Conservation (phyloP, 2,329 filamentous ascomycete genomes). For the Trichophyton schoenleinii region DNA sequence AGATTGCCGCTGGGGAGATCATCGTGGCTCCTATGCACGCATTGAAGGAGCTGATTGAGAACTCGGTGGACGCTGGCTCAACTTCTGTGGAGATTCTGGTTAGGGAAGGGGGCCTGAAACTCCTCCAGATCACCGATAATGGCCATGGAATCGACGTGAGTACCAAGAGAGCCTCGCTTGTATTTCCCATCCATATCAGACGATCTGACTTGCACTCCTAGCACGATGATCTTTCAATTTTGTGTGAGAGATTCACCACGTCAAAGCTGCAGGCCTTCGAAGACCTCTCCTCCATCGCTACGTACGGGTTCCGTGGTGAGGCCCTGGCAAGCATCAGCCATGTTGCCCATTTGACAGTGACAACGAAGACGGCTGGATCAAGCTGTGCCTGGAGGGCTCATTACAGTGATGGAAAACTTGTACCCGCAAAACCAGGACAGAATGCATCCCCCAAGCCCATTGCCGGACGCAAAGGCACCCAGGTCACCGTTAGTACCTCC, state of each 20-base stretch:
- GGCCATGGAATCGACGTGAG: constrained; percentile 84
- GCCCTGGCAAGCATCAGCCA: constrained; percentile 96
- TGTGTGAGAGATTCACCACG: constrained; percentile 93
- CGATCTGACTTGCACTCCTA: constrained; percentile 24
- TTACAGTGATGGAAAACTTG: constrained; percentile 71
- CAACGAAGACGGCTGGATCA: constrained; percentile 81
- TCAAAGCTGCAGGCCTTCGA: constrained; percentile 92
- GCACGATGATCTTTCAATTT: constrained; percentile 81
- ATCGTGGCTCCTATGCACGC: constrained; percentile 95
- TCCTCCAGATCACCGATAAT: constrained; percentile 95
- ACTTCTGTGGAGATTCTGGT: constrained; percentile 81
- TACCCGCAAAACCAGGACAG: constrained; percentile 77
- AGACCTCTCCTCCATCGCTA: constrained; percentile 76
- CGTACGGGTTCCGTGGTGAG: constrained; percentile 96
- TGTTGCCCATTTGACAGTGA: constrained; percentile 89
- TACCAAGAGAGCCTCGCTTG: constrained; percentile 7
- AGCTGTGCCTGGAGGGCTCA: constrained; percentile 81
- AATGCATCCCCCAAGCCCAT: constrained; percentile 72
- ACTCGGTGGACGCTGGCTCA: constrained; percentile 92
- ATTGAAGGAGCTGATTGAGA: constrained; percentile 91
- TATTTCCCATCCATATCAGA: neutral
- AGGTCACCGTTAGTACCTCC: constrained; percentile 57
- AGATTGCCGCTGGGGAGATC: constrained; percentile 95
- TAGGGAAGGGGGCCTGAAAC: constrained; percentile 88
- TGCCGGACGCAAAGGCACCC: constrained; percentile 78